Evolutionary conservation across 2,329 filamentous ascomycete genomes (phyloP).

Genomic region (Neofusicoccum sp.): DNA sequence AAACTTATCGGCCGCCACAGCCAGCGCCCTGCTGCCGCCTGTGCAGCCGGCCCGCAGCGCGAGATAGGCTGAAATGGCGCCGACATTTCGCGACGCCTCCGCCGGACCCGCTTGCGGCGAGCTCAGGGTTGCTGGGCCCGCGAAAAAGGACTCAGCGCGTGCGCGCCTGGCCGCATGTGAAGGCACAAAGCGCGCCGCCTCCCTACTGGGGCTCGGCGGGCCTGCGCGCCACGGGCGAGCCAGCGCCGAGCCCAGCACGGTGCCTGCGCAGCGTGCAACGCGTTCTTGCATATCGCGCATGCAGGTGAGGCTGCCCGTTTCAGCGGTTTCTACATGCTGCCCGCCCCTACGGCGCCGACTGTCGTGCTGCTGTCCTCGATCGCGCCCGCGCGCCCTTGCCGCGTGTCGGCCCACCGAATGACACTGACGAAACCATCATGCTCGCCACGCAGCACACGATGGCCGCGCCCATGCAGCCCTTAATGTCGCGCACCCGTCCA

Average conservation of each 20-base stretch:
- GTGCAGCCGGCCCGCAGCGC: background rate
- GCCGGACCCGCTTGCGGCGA: conserved; percentile 17
- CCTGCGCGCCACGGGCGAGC: background rate
- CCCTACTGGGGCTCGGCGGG: conserved; percentile 2
- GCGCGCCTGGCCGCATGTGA: conserved; percentile 9
- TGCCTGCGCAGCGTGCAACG: background rate
- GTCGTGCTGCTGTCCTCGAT: background rate
- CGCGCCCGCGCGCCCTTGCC: background rate
- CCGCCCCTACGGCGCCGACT: background rate
- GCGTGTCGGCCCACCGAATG: conserved; percentile 18
- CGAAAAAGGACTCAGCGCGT: conserved; percentile 3
- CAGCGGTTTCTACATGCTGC: conserved; percentile 2
- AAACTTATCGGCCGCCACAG: conserved; percentile 20
- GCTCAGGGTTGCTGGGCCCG: background rate
- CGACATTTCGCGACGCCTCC: conserved; percentile 11
- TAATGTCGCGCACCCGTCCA: background rate
- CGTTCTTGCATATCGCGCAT: conserved; percentile 14
- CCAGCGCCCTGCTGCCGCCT: background rate
- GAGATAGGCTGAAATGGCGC: conserved; percentile 18
- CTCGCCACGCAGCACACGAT: background rate
- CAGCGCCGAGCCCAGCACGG: conserved; percentile 1
- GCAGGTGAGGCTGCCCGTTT: conserved; percentile 13
- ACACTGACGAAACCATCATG: conserved; percentile 14
- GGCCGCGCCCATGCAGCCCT: conserved; percentile 19
- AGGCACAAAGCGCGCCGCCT: conserved; percentile 14